Evolutionary conservation across 352 stramenopile species (phyloP).

Genomic region (Pythium scleroteichum): DNA sequence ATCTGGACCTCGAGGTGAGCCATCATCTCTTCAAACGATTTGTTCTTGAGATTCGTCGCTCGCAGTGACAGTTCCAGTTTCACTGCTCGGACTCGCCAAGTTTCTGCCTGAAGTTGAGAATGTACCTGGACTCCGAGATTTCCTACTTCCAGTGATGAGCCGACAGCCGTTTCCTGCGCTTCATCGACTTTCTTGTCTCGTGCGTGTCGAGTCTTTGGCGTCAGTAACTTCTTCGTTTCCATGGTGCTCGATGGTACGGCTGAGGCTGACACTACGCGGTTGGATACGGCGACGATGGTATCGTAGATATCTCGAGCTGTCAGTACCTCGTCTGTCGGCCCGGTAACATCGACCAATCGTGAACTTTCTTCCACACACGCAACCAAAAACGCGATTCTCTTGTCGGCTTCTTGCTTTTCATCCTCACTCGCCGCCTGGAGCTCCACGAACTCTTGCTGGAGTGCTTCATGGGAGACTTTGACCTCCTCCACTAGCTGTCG

Average conservation of each 20-base stretch:
- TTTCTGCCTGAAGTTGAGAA: slow-evolving; percentile 20
- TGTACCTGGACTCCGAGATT: background rate
- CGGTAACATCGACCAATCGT: slow-evolving; percentile 28
- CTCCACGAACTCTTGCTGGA: slow-evolving; percentile 41
- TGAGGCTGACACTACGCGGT: slow-evolving; percentile 1
- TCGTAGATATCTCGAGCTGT: slow-evolving; percentile 40
- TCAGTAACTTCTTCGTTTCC: background rate
- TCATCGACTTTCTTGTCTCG: background rate
- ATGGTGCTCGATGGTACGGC: background rate
- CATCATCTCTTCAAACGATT: slow-evolving; percentile 51
- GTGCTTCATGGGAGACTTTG: slow-evolving; percentile 4
- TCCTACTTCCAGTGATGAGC: slow-evolving; percentile 1
- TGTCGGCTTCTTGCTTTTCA: slow-evolving; percentile 35
- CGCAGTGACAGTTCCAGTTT: slow-evolving; percentile 44
- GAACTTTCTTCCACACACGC: slow-evolving; percentile 45
- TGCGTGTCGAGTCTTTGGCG: background rate
- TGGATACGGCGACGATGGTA: slow-evolving; percentile 36
- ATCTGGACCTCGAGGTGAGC: slow-evolving; percentile 43
- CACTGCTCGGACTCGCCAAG: slow-evolving; percentile 33
- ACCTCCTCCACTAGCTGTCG: slow-evolving; percentile 4
- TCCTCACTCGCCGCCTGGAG: slow-evolving; percentile 28
- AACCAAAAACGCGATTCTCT: slow-evolving; percentile 45
- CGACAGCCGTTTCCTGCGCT: background rate
- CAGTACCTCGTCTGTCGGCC: slow-evolving; percentile 20
- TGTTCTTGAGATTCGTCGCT: slow-evolving; percentile 37